Evolutionary conservation across 768 basidiomycete species (phyloP), one percentile per base, ranked within the genome.

Genomic region (Erythrobasidium yunnanense): DNA sequence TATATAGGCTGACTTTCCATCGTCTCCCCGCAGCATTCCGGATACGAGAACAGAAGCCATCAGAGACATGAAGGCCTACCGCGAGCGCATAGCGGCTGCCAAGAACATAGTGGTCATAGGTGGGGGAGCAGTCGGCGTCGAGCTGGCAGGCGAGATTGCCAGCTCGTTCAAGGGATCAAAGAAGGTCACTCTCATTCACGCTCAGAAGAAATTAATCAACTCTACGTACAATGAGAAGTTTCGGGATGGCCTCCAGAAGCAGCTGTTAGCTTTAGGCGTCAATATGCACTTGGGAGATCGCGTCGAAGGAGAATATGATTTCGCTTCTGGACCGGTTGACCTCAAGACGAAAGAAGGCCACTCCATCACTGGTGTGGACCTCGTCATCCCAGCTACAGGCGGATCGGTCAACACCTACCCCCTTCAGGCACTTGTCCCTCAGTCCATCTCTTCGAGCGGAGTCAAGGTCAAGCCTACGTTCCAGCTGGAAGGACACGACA

Each of bases 381-480:
- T 72, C 7, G 65, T 73, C 34, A 71, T 72, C 22, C 65, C 55
- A 2, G 50, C 71, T 1, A 62, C 67, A 22, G 72, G 72, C 20
- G 70, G 68, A 11, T 30, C 52, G 13, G 80, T 81, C 2, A 81
- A 83, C 70, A 85, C 84, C 0, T 78, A 71, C 5, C 81, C 85
- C 69, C 74, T 85, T 15, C 66, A 75, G 15, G 79, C 81, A 8
- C 79, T 86, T 3, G 77, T 76, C 20, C 66, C 74, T 2, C 73
- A 72, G 34, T 69, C 75, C 0, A 74, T 81, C 27, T 74, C 77
- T 70, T n/a, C 71, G 52, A 32, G 66, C 69, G 71, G 82, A 35
- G 69, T 71, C 0, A 65, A 76, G 70, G 80, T 86, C 60, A 81
- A 81, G 66, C 78, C 83, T 2, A 85, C 83, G 0, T 78, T 87